Evolutionary conservation across 2,329 filamentous ascomycete species (phyloP).

Genomic region (Grosmannia penicillata): DNA sequence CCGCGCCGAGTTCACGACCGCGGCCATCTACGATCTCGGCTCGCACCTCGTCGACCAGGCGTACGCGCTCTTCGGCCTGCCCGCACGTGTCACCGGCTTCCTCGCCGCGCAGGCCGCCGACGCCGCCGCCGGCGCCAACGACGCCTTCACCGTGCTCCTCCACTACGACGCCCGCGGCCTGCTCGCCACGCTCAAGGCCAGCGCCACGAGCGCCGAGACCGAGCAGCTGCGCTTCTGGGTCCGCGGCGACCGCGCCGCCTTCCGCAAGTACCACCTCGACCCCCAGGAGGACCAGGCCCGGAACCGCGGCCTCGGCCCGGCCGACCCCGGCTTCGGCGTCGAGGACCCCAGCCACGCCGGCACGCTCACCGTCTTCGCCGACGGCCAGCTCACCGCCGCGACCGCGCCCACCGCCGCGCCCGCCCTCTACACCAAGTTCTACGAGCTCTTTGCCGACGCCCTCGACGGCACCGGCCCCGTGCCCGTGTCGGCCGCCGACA

Average conservation of each 20-base stretch:
- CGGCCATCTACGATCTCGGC: constrained; percentile 59
- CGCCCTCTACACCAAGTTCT: constrained; percentile 55
- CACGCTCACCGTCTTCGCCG: constrained; percentile 26
- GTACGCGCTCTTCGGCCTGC: constrained; percentile 35
- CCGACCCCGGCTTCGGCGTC: constrained; percentile 47
- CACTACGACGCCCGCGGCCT: neutral
- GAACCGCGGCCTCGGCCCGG: constrained; percentile 40
- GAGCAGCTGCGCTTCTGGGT: constrained; percentile 66
- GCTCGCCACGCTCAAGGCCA: constrained; percentile 54
- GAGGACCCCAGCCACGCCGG: constrained; percentile 33
- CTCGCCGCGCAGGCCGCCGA: constrained; percentile 34
- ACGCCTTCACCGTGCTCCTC: constrained; percentile 2
- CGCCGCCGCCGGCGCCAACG: neutral
- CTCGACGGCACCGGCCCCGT: constrained; percentile 33
- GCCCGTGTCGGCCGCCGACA: constrained; percentile 37
- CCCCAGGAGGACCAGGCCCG: constrained; percentile 62
- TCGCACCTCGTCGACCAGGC: constrained; percentile 63
- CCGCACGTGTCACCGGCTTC: constrained; percentile 50
- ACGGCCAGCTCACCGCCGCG: constrained; percentile 34
- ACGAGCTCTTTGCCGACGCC: constrained; percentile 36
- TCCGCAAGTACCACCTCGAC: constrained; percentile 48
- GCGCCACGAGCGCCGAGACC: constrained; percentile 10
- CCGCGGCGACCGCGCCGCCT: constrained; percentile 53
- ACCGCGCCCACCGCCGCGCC: constrained; percentile 45
- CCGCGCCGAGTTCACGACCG: constrained; percentile 34